Base-by-base conservation (phyloP, 192 early-diverging fungal species). In the Coemansia sp. region DNA sequence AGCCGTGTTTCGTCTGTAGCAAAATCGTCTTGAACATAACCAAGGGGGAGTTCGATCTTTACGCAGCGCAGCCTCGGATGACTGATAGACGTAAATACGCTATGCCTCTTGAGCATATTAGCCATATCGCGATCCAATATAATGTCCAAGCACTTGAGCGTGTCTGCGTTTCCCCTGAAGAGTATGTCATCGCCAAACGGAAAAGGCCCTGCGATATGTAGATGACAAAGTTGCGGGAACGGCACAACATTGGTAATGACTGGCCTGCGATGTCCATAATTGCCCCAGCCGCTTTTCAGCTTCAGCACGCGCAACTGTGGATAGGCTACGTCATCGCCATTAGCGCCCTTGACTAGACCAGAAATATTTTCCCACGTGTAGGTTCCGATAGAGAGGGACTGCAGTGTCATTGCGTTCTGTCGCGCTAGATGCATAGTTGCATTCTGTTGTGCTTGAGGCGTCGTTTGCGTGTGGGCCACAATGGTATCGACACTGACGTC, bases 161-260 rank as follows among this genome's bases (percentile, higher is more conserved):
- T 46, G 18, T 4, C 52, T 22, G 15, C 12, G 58, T 69, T 69
- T 5, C 58, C 68, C 9, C 68, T 44, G 18, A 69, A 69, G 13
- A 69, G 24, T 2, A 39, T 46, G 27, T 69, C 68, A 27, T 69
- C 68, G 58, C 43, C 68, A 62, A 69, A 69, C 33, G 68, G 68
- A 22, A 34, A 69, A 8, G 16, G 36, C 6, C 40, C 41, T 13
- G 22, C 22, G 8, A 43, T 33, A 11, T 27, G 29, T 12, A 69
- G 49, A 3, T 38, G 31, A 5, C 57, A 41, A 18, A 69, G 68
- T 11, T 11, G 55, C 9, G 68, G 68, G 60, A 69, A 69, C 44
- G 58, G 68, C 24, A 60, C 57, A 10, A 6, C 58, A 7, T 31
- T 16, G 5, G 29, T 31, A 40, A 33, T 15, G 11, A 22, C 57